Percentiles rank a stretch among this genome's conserved stretches.
phyloP scores from a whole-genome alignment of 2,329 filamentous ascomycete genomes.

The Cercospora berteroae region DNA sequence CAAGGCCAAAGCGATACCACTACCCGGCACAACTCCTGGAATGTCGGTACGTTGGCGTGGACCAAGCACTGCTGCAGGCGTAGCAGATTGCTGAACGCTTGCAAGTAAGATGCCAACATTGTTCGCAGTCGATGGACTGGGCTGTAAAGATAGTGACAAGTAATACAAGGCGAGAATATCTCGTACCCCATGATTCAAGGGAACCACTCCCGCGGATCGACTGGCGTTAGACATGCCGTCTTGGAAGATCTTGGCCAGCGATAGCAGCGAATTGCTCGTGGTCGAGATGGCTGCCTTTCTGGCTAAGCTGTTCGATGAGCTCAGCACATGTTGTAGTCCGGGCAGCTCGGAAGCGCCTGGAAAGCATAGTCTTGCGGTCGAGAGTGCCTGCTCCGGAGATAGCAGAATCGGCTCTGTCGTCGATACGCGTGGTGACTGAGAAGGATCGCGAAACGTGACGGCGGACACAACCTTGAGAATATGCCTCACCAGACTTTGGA shows the following conservation, averaged over 20 bases:
- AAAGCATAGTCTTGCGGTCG: constrained; percentile 82
- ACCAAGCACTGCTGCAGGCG: constrained; percentile 28
- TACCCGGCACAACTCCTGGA: constrained; percentile 79
- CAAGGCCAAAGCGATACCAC: constrained; percentile 81
- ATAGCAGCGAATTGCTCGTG: constrained; percentile 91
- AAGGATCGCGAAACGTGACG: constrained; percentile 26
- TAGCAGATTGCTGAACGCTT: constrained; percentile 72
- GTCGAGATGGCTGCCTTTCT: constrained; percentile 82
- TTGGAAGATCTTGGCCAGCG: constrained; percentile 95
- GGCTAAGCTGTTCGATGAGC: constrained; percentile 61
- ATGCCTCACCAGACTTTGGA: constrained; percentile 73
- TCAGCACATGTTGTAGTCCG: constrained; percentile 66
- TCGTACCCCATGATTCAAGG: constrained; percentile 69
- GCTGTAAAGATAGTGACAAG: constrained; percentile 86
- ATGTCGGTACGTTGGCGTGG: constrained; percentile 49
- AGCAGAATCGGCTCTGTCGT: constrained; percentile 68
- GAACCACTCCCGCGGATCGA: constrained; percentile 33
- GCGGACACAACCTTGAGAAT: constrained; percentile 67
- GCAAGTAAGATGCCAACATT: constrained; percentile 97
- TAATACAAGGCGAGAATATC: constrained; percentile 96
- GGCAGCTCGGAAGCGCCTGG: constrained; percentile 71
- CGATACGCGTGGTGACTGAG: constrained; percentile 21
- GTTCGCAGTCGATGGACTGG: constrained; percentile 95
- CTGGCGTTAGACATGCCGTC: constrained; percentile 83
- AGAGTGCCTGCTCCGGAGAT: constrained; percentile 76